Percentiles rank a stretch among this genome's conserved stretches.
These are phyloP conservation scores for Adansonia madagascariensis DNA, from an alignment of 441 rosid species.

Conservation along the genomic window DNA sequence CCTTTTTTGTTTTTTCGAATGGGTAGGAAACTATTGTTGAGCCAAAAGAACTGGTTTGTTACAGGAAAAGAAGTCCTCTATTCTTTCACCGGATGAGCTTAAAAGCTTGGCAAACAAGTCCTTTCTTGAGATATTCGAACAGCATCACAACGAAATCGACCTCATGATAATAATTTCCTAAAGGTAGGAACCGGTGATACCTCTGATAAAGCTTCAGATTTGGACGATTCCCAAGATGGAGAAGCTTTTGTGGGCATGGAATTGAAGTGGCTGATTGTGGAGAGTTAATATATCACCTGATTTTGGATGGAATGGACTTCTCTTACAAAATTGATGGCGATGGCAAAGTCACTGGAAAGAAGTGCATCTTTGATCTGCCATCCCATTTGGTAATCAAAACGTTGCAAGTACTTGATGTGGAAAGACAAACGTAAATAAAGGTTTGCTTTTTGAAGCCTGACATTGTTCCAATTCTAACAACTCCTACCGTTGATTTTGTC, in stretches of 20 bases:
- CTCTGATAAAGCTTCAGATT: slow-evolving; percentile 20
- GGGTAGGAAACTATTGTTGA: not conserved
- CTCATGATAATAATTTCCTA: slow-evolving; percentile 36
- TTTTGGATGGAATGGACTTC: slow-evolving; percentile 73
- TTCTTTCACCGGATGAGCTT: slow-evolving; percentile 61
- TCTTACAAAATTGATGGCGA: slow-evolving; percentile 60
- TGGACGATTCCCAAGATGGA: slow-evolving; percentile 33
- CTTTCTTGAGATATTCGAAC: slow-evolving; percentile 95
- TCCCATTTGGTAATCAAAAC: slow-evolving; percentile 22
- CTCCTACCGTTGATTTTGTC: not conserved
- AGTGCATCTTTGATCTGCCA: slow-evolving; percentile 38
- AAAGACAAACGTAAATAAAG: slow-evolving; percentile 30
- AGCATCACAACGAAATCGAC: slow-evolving; percentile 70
- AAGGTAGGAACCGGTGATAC: slow-evolving; percentile 20
- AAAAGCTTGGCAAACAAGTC: slow-evolving; percentile 62
- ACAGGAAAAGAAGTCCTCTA: slow-evolving; percentile 76
- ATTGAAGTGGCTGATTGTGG: slow-evolving; percentile 22
- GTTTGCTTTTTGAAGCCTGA: not conserved
- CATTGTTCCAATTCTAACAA: not conserved
- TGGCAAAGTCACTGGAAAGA: slow-evolving; percentile 62
- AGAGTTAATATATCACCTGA: slow-evolving; percentile 58
- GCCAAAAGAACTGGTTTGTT: slow-evolving; percentile 21
- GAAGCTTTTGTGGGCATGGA: slow-evolving; percentile 23
- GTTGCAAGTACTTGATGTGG: slow-evolving; percentile 39
- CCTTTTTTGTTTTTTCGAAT: not conserved